Evolutionary conservation across 345 rosid species (phyloP).

Genomic region (Eucalyptus decipiens): DNA sequence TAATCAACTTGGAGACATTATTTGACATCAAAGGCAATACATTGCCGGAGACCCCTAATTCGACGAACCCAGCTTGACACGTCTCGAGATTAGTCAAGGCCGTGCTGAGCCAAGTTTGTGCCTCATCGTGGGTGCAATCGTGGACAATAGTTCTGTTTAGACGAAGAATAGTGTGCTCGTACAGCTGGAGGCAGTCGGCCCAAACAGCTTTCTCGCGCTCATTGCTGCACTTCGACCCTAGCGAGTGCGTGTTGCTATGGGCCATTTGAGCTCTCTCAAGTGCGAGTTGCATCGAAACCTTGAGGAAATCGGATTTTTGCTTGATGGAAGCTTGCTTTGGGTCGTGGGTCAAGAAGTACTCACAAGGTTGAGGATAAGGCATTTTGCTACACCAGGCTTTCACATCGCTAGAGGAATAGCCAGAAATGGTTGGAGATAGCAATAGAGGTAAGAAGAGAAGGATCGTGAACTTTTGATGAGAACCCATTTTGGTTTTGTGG

Average conservation of each 20-base stretch:
- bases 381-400: background rate
- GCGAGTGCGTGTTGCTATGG: slow-evolving; percentile 22
- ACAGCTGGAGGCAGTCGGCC: slow-evolving; percentile 40
- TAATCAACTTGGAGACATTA: slow-evolving; percentile 48
- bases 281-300: slow-evolving; percentile 5
- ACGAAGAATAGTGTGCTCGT: slow-evolving; percentile 26
- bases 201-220: slow-evolving; percentile 9
- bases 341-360: slow-evolving; percentile 7
- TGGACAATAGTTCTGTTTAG: slow-evolving; percentile 46
- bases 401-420: background rate
- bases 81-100: slow-evolving; percentile 86
- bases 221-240: slow-evolving; percentile 36
- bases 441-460: too few species aligned
- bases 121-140: slow-evolving; percentile 44
- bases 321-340: background rate
- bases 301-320: slow-evolving; percentile 12
- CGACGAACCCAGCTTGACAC: slow-evolving; percentile 53
- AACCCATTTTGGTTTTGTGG: too few species aligned
- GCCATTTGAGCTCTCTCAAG: slow-evolving; percentile 41
- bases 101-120: slow-evolving; percentile 88
- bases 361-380: slow-evolving; percentile 23
- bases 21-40: background rate
- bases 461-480: background rate
- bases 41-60: slow-evolving; percentile 46
- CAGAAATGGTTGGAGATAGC: background rate